Evolutionary conservation across 2,329 filamentous ascomycete genomes (phyloP), one percentile per base, ranked within the genome.

Genomic region (Trichothecium roseum): DNA sequence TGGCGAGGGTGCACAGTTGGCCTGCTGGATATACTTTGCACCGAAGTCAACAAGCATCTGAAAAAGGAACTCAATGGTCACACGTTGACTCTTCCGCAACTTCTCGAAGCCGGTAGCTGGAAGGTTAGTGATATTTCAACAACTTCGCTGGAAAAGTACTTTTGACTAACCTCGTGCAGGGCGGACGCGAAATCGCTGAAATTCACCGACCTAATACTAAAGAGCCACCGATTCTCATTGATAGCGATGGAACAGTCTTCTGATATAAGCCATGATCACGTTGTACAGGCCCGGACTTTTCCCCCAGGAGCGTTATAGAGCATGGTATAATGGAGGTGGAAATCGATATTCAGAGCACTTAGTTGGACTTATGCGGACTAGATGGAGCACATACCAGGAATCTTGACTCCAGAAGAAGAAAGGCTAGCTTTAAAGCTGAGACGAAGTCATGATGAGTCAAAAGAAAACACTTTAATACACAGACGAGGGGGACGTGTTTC

Each of bases 31-130:
- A 55, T 57, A 40, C 55, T 80, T 28, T 66, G 66, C 37, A 45
- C 42, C 2, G 66, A 71, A 33, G 66, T 77, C 26, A 66, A 71
- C 45, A 85, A 84, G 54, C 59, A 66, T 28, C 62, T 95, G 32
- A 76, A 74, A 37, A 52, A 49, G 3, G 70, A 76, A 37, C 60
- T 95, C 28, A 69, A 67, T 7, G 85, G 83, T 4, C 64, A 74
- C 27, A 77, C 89, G 45, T 62, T 98, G 54, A 84, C 68, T 28
- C 60, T 96, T 46, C 78, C 88, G 5, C 91, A 98, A 57, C 77
- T 98, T 64, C 69, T 98, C 14, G 91, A 96, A 59, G 91, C 89
- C 12, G 91, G 91, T 35, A 94, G 85, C 53, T 98, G 91, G 89
- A 96, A 96, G 83, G 88, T 91, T 59, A 62, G 74, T 26, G 39